Base-by-base conservation (phyloP, 768 basidiomycete genomes). In the Lactifluus hygrophoroides region DNA sequence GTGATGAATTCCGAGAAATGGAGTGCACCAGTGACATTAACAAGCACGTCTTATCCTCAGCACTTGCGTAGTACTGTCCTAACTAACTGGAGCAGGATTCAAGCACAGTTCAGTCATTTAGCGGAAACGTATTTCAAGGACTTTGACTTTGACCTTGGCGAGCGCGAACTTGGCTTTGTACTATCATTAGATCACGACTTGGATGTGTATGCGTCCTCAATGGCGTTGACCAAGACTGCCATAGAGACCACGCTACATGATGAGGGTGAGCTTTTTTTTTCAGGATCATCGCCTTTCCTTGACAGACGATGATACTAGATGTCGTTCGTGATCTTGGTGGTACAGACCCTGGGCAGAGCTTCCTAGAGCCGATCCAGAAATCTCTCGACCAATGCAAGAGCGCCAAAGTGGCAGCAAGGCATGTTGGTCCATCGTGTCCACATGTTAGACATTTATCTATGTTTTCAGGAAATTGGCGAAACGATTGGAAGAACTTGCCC, bases 21-120 rank as follows among this genome's bases (percentile, higher is more conserved):
- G 95, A 98, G 67, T 97, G 94, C 70, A 91, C 90, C 19, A 85
- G 79, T 65, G 96, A 98, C 68, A 77, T 98, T 43, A 76, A 80
- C 64, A 94, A 88, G 94, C 94, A 66, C 57, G 86, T 74, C 30
- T 25, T 8, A 30, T 44, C 50, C 38, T 8, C 30, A 19, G 16
- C 21, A 51, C 47, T 19, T 23, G 11, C 16, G 16, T 14, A 6
- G 17, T 38, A 7, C 13, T 25, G 16, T 49, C 23, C 1, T 56
- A 28, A 46, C 51, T 25, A 19, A 21, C 11, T 1, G 10, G 21
- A 30, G 11, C 65, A 96, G 94, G 74, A 85, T 97, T 70, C 84
- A 94, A 64, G 85, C 89, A 0, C 93, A 96, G 69, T 93, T 95
- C 64, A 91, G 95, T 56, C 94, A 97, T 69, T 78, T 97, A 3